Conservation (phyloP, 1,284 basidiomycete species). For the Gymnopus androsaceus region DNA sequence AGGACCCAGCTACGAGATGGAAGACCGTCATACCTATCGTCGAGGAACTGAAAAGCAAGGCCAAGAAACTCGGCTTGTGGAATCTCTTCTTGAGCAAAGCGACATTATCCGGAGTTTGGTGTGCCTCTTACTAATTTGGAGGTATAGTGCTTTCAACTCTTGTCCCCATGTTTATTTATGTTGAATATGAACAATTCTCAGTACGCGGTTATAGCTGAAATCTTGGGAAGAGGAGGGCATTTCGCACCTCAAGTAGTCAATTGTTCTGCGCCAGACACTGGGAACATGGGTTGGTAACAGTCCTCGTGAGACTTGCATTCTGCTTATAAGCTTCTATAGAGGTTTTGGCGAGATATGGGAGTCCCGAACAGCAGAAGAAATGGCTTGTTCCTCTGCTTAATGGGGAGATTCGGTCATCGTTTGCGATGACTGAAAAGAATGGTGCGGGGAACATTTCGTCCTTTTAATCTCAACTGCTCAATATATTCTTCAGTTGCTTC, state of each 20-base stretch:
- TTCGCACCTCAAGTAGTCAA: constrained; percentile 88
- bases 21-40: constrained; percentile 80
- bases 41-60: constrained; percentile 86
- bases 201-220: constrained; percentile 97
- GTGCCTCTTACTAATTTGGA: constrained; percentile 92
- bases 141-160: constrained; percentile 43
- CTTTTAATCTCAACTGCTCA: too few species aligned
- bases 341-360: constrained; percentile 94
- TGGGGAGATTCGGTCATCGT: constrained; percentile 91
- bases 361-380: constrained; percentile 84
- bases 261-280: constrained; percentile 94
- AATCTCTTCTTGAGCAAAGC: constrained; percentile 95
- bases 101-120: constrained; percentile 88
- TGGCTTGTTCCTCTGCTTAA: constrained; percentile 90
- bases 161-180: constrained; percentile 2
- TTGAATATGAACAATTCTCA: constrained; percentile 30
- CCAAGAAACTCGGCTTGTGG: constrained; percentile 90
- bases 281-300: constrained; percentile 81
- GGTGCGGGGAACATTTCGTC: constrained; percentile 54
- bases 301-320: background rate
- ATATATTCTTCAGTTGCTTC: constrained; percentile 71
- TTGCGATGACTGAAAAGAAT: constrained; percentile 93
- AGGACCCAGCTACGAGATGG: constrained; percentile 81
- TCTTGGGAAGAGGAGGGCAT: constrained; percentile 83
- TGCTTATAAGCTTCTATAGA: constrained; percentile 50